These are phyloP conservation scores for Coniosporium apollinis DNA, from an alignment of 495 filamentous ascomycete species.

Conservation along the genomic window DNA sequence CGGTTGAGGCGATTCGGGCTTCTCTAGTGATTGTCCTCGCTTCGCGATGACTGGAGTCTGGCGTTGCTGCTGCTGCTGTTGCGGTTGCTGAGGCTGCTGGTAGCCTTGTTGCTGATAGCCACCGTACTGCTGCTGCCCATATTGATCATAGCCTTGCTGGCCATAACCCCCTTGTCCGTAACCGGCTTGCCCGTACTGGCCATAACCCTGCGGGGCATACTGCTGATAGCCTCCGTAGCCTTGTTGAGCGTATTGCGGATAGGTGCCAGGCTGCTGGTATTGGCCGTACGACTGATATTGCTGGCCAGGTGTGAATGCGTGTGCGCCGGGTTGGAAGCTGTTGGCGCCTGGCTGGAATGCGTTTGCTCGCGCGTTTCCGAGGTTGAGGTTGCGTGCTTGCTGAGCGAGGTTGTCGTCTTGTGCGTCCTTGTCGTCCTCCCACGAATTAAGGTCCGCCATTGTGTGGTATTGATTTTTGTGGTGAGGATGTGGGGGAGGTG, in stretches of 20 bases:
- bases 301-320: conserved; percentile 59
- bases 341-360: conserved; percentile 60
- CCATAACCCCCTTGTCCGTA: conserved; percentile 19
- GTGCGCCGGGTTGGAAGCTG: conserved; percentile 65
- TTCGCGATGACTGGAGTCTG: conserved; percentile 52
- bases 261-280: conserved; percentile 17
- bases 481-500: too few relatives aligned
- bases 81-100: conserved; percentile 33
- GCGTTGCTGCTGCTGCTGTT: conserved; percentile 34
- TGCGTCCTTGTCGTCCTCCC: conserved; percentile 86
- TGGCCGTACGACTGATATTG: conserved; percentile 38
- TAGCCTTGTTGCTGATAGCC: conserved; percentile 30
- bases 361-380: conserved; percentile 39
- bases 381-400: conserved; percentile 58
- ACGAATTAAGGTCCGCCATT: conserved; percentile 80
- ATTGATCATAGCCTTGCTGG: conserved; percentile 20
- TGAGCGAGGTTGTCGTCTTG: conserved; percentile 74
- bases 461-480: conserved; percentile 15
- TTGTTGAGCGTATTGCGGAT: conserved; percentile 35
- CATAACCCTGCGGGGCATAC: conserved; percentile 27
- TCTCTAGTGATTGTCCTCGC: conserved; percentile 28
- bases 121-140: conserved; percentile 28
- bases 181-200: conserved; percentile 38
- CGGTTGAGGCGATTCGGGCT: too few relatives aligned
- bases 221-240: conserved; percentile 12